Evolutionary conservation across 345 rosid genomes (phyloP), one percentile per base, ranked within the genome.

Genomic region (Gossypium herbaceum): DNA sequence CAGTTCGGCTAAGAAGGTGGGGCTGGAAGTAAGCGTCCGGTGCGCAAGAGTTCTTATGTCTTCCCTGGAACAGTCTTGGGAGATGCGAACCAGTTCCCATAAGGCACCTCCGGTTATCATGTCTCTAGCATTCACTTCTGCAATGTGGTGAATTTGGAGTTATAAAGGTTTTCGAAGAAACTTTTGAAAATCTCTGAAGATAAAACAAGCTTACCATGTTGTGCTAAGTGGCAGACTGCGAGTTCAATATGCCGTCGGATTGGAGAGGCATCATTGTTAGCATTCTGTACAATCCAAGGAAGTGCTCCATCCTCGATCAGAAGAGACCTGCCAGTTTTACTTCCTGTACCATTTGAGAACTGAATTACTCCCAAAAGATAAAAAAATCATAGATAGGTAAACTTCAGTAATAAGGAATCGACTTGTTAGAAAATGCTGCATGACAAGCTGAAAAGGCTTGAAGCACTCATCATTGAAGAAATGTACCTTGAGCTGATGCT

Each of bases 181-280:
- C 43, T 48, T 56, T 52, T 27, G 17, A 57, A 61, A 44, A 0
- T 71, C 19, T 24, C 24, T n/a, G 47, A 70, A 9, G 47, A 19
- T 29, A 62, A 74, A 27, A 62, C 43, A 55, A 39, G 71, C 51
- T 84, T 78, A 90, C 99, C 99, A 59, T 89, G 99, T 65, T 96
- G 98, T 56, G 99, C 98, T 55, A 96, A 80, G 86, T 96, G 98
- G 82, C 98, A 96, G 11, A 96, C 94, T 69, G 97, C 97, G 73
- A 93, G 90, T 84, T 96, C 99, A 17, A 92, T 85, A 76, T 96
- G 98, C 48, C 95, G 91, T 73, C 86, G 86, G 63, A 96, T 88
- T 61, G 90, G 83, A 0, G 95, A 81, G 79, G 94, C 94, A 78
- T 90, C 98, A 34, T 84, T 93, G 61, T 85, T 93, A 12, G 99